A percentile compares a stretch with the other conserved stretches of the same genome.
phyloP scores from a whole-genome alignment of 2,329 filamentous ascomycete species.

The Calcarisporium arbuscula region DNA sequence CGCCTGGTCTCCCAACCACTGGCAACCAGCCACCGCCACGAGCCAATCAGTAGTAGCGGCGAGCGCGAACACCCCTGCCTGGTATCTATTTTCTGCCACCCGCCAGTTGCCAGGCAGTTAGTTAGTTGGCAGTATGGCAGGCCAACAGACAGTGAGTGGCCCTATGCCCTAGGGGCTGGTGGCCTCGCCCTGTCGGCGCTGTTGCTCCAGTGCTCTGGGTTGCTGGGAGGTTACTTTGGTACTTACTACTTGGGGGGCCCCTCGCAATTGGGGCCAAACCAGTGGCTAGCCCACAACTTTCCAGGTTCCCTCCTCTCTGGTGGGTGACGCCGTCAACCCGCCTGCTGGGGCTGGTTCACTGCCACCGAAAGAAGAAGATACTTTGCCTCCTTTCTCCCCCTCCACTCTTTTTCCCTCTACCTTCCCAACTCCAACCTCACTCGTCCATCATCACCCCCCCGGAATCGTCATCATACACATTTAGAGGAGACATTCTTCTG shows the following conservation, averaged over 20 bases:
- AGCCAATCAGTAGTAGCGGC: constrained; percentile 31
- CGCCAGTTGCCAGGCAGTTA: too few relatives aligned
- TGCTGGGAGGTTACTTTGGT: too few relatives aligned
- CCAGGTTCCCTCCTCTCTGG: constrained; percentile 25
- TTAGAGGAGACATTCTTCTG: too few relatives aligned
- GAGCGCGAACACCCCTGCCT: too few relatives aligned
- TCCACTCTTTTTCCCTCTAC: constrained; percentile 27
- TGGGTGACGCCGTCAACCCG: not conserved
- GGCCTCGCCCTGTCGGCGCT: constrained; percentile 14
- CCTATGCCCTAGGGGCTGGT: constrained; percentile 18
- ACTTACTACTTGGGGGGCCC: too few relatives aligned
- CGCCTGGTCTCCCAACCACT: constrained; percentile 4
- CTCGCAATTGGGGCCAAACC: constrained; percentile 18
- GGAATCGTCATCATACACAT: too few relatives aligned
- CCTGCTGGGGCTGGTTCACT: constrained; percentile 5
- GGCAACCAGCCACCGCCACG: constrained; percentile 21
- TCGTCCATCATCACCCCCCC: too few relatives aligned
- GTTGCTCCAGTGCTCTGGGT: not conserved
- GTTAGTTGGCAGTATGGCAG: too few relatives aligned
- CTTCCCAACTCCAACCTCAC: constrained; percentile 14
- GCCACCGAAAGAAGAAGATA: constrained; percentile 11
- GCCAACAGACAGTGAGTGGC: too few relatives aligned
- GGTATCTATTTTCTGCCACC: too few relatives aligned
- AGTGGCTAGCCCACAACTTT: constrained; percentile 30
- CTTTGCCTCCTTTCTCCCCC: constrained; percentile 23